These are phyloP conservation scores for Backusella tuberculispora DNA, from an alignment of 192 early-diverging fungal species.

Conservation along the genomic window DNA sequence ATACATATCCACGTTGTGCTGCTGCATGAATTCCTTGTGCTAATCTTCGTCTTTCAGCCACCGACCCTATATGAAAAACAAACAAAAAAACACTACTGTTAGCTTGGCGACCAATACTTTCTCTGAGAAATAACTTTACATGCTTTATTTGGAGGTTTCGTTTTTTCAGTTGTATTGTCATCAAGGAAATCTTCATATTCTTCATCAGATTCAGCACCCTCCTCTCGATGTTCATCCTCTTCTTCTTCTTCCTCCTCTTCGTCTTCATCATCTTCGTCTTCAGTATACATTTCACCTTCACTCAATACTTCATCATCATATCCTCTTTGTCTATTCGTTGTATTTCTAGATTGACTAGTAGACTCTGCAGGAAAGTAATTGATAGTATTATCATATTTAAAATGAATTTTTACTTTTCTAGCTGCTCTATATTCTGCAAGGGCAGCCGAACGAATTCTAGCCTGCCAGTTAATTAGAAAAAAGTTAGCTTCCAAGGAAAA, in stretches of 20 bases:
- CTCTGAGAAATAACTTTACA: not conserved
- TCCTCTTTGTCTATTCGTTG: no score
- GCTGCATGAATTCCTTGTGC: slow-evolving; percentile 24
- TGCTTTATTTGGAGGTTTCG: not conserved
- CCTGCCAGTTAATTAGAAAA: not conserved
- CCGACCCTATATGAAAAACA: slow-evolving; percentile 22
- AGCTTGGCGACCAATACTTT: not conserved
- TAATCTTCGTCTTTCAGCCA: slow-evolving; percentile 16
- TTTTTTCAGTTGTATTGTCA: not conserved
- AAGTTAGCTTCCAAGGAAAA: not conserved
- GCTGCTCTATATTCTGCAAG: not conserved
- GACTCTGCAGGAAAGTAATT: not conserved
- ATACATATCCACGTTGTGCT: slow-evolving; percentile 24
- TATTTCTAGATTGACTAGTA: not conserved
- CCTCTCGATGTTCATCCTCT: no score
- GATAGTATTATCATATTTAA: not conserved
- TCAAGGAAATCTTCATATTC: not conserved
- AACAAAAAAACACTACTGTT: not conserved
- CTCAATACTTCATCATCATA: not conserved
- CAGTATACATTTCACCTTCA: not conserved
- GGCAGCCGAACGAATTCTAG: not conserved
- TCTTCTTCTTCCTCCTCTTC: not conserved
- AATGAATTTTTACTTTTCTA: not conserved
- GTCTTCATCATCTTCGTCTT: not conserved
- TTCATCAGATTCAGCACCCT: not conserved